Conservation (phyloP, 306 rosid genomes). For the Canavalia gladiata region DNA sequence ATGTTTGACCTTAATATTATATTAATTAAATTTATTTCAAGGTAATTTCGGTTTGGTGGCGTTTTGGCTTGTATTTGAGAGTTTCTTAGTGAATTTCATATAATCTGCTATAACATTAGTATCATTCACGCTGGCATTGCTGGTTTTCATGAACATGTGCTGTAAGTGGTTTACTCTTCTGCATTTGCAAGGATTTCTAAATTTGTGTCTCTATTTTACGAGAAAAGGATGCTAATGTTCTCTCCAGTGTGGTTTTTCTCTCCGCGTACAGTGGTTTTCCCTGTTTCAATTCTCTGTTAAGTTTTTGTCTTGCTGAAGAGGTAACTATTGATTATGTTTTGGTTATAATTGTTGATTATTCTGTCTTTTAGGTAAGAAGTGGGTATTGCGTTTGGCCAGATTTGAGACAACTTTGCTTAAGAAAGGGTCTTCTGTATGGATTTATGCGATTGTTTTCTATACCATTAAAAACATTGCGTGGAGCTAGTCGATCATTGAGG, state of each 20-base stretch:
- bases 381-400: conserved; percentile 82
- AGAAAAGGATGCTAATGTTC: conserved; percentile 1
- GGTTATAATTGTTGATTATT: conserved; percentile 39
- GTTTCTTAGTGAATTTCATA: neutral
- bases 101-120: neutral
- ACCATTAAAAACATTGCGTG: conserved; percentile 86
- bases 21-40: neutral
- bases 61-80: neutral
- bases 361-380: conserved; percentile 66
- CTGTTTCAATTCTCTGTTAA: neutral
- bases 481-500: conserved; percentile 86
- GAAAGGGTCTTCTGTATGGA: conserved; percentile 85
- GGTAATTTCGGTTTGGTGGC: neutral
- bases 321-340: conserved; percentile 25
- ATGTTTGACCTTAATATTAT: neutral
- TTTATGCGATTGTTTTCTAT: conserved; percentile 75
- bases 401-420: conserved; percentile 73
- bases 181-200: neutral
- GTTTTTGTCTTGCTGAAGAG: conserved; percentile 18
- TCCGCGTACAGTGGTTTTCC: neutral
- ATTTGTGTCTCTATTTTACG: conserved; percentile 14
- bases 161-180: conserved; percentile 4
- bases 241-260: neutral
- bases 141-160: conserved; percentile 12
- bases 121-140: conserved; percentile 23